Conservation (phyloP, 148 eudicot species). For the Fallopia convolvulus region DNA sequence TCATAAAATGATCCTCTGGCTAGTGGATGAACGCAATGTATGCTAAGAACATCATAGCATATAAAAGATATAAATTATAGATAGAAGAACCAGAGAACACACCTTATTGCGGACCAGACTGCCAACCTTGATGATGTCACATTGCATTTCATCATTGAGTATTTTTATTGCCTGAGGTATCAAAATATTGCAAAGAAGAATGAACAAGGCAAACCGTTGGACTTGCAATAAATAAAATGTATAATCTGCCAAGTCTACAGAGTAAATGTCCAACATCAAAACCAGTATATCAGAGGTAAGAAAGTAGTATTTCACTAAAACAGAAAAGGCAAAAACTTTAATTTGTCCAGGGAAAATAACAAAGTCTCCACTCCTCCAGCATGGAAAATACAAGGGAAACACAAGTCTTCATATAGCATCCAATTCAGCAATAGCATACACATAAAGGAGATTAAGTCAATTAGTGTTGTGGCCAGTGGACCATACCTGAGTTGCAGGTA, state of each 20-base stretch:
- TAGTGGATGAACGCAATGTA: neutral
- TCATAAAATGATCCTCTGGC: neutral
- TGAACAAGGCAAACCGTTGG: neutral
- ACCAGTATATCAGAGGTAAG: neutral
- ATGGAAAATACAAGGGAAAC: neutral
- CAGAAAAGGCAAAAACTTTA: neutral
- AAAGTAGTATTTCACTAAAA: neutral
- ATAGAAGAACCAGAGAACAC: neutral
- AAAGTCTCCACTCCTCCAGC: neutral
- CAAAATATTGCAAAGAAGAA: conserved; percentile 6
- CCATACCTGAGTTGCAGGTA: conserved; percentile 86
- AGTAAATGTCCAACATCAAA: neutral
- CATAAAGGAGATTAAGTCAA: neutral
- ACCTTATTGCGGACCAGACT: conserved; percentile 86
- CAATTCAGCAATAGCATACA: neutral
- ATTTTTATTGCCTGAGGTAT: conserved; percentile 65
- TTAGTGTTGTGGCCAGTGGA: neutral
- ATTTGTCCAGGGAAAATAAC: neutral
- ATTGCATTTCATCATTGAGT: conserved; percentile 89
- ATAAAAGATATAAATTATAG: neutral
- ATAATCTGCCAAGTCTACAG: neutral
- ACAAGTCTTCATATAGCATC: neutral
- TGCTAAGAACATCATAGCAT: neutral
- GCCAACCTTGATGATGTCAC: conserved; percentile 88
- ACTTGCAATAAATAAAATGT: neutral